Evolutionary conservation across 176 grass and related monocot species (phyloP), one percentile per base, ranked within the genome.

Genomic region (Carex myosuroides): DNA sequence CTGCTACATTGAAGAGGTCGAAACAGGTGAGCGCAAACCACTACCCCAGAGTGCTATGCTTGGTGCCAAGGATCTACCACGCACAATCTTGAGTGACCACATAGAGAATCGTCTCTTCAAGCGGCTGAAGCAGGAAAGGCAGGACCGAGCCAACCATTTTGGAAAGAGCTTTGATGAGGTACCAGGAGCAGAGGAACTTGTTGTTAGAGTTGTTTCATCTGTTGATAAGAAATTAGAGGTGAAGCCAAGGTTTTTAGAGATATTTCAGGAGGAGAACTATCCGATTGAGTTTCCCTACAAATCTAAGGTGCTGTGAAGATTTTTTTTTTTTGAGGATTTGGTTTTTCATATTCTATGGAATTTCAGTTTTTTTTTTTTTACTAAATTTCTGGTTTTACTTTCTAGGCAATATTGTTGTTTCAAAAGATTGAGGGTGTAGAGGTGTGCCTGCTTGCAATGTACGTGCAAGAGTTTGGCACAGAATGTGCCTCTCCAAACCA

Each of bases 391-490:
- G 22, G 70, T 16, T 57, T 4, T 52, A 65, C 39, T 89, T 84
- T 88, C 64, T 86, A 99, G 96, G 91, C 89, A 66, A 84, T 99
- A 83, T 87, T 99, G 67, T 89, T 99, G 81, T 99, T 99, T 86
- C 96, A 99, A 87, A 99, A 90, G 88, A 99, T 99, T 78, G 96
- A 99, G 91, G 96, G 96, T 18, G 93, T 95, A 68, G 96, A 99
- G 93, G 96, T 99, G 65, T 99, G 96, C 83, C 79, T 99, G 20
- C 95, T 99, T 89, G 93, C 91, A 65, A 93, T 99, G 96, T 95
- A 95, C 85, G 96, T 99, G 69, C 96, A 99, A 88, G 96, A 99
- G 87, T 99, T 95, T 88, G 96, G 93, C 84, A 89, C 91, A 1
- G 96, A 99, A 70, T 95, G 89, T 84, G 64, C 89, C 86, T 92